These are phyloP conservation scores for Blastocystis sp. DNA, from an alignment of 352 stramenopile species.

Conservation along the genomic window DNA sequence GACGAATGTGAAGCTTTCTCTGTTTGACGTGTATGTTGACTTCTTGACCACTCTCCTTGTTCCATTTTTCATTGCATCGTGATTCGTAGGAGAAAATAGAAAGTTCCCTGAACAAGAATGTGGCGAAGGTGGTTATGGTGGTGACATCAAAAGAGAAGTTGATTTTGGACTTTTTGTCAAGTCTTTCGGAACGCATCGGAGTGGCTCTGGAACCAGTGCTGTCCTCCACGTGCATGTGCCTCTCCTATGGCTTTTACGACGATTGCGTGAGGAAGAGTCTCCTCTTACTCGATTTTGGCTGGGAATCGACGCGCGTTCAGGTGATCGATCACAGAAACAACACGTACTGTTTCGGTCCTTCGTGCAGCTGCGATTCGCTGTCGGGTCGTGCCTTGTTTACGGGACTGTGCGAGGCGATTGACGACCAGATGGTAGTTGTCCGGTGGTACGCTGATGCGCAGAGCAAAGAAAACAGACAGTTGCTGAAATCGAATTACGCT, in stretches of 20 bases:
- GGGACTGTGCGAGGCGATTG: background rate
- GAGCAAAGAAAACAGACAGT: background rate
- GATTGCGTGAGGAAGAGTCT: slow-evolving; percentile 22
- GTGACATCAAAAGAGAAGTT: background rate
- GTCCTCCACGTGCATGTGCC: slow-evolving; percentile 16
- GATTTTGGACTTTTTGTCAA: background rate
- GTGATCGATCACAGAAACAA: slow-evolving; percentile 1
- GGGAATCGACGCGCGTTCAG: slow-evolving; percentile 27
- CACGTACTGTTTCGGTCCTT: background rate
- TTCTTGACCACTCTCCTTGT: background rate
- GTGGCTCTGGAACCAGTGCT: slow-evolving; percentile 17
- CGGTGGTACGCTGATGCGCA: background rate
- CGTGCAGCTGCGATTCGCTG: background rate
- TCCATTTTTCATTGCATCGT: background rate
- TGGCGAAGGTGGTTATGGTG: slow-evolving; percentile 7
- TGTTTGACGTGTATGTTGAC: slow-evolving; percentile 25
- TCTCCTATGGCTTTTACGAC: slow-evolving; percentile 61
- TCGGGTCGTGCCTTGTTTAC: background rate
- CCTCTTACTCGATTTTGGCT: slow-evolving; percentile 41
- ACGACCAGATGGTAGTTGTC: slow-evolving; percentile 4
- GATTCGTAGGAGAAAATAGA: slow-evolving; percentile 9
- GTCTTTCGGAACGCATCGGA: background rate
- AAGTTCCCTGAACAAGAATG: background rate
- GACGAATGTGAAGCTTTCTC: slow-evolving; percentile 13
- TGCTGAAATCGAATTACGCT: slow-evolving; percentile 25